Conservation (phyloP, 2,329 filamentous ascomycete genomes). For the Fusarium anguioides region DNA sequence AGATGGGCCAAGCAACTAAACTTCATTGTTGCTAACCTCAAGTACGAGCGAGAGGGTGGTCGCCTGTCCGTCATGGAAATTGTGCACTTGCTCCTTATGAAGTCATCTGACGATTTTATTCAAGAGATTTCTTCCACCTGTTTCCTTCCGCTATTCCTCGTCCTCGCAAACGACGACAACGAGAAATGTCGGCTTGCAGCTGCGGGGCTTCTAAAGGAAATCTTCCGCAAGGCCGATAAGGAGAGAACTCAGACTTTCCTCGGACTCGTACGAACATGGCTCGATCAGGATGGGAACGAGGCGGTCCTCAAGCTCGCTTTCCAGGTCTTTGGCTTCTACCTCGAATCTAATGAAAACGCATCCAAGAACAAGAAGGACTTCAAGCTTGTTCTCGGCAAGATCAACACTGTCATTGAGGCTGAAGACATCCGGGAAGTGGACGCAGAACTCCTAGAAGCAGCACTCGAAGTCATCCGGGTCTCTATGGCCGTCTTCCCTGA, state of each 20-base stretch:
- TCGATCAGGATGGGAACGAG: constrained; percentile 78
- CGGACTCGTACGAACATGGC: constrained; percentile 77
- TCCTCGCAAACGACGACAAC: constrained; percentile 89
- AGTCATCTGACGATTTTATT: constrained; percentile 82
- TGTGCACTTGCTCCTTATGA: constrained; percentile 84
- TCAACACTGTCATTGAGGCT: constrained; percentile 64
- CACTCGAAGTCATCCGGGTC: constrained; percentile 75
- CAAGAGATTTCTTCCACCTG: constrained; percentile 84
- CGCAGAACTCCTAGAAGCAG: constrained; percentile 79
- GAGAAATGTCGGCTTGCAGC: constrained; percentile 87
- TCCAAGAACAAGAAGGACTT: constrained; percentile 75
- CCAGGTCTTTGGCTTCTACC: constrained; percentile 85
- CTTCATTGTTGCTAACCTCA: constrained; percentile 90
- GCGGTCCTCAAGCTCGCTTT: constrained; percentile 78
- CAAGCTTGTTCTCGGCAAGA: constrained; percentile 67
- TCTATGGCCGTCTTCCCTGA: constrained; percentile 75
- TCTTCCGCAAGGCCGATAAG: constrained; percentile 81
- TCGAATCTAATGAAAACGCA: constrained; percentile 72
- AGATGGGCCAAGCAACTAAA: constrained; percentile 89
- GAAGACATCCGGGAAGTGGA: constrained; percentile 66
- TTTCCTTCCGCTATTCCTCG: constrained; percentile 87
- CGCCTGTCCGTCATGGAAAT: constrained; percentile 94
- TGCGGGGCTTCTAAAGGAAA: constrained; percentile 79
- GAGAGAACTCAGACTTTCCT: constrained; percentile 79
- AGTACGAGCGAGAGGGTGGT: constrained; percentile 89